Conservation (phyloP, 2,329 filamentous ascomycete species). For the Colletotrichum caudatum region DNA sequence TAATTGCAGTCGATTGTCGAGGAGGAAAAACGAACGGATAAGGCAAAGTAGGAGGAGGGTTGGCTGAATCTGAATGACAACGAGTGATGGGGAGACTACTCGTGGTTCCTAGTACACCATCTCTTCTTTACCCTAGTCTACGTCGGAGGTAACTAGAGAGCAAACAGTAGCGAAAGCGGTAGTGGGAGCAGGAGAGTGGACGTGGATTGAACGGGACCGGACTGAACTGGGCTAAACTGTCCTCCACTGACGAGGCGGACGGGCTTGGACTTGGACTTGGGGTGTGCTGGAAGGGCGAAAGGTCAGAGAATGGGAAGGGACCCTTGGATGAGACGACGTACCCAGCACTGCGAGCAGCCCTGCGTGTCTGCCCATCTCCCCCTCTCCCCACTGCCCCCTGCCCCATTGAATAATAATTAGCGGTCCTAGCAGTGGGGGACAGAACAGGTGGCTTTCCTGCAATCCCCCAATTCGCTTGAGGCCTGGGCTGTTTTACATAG, state of each 20-base stretch:
- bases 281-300: neutral
- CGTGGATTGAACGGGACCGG: conserved; percentile 2
- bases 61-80: conserved; percentile 4
- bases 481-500: conserved; percentile 20
- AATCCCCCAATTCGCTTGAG: conserved; percentile 29
- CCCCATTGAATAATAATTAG: conserved; percentile 34
- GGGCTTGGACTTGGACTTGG: conserved; percentile 5
- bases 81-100: conserved; percentile 7
- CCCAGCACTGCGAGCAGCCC: conserved; percentile 19
- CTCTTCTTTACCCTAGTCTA: conserved; percentile 17
- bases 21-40: conserved; percentile 24
- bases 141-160: neutral
- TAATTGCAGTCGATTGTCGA: neutral
- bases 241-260: conserved; percentile 1
- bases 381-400: neutral
- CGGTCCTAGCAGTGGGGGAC: conserved; percentile 21
- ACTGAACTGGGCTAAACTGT: conserved; percentile 9
- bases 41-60: conserved; percentile 1
- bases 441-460: conserved; percentile 22
- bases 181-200: conserved; percentile 15
- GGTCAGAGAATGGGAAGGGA: conserved; percentile 8
- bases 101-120: conserved; percentile 10
- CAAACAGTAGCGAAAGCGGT: conserved; percentile 13
- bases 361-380: neutral
- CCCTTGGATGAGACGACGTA: conserved; percentile 34